phyloP scores from a whole-genome alignment of 2,329 filamentous ascomycete species.

The Arthrobotrys sphaeroides region DNA sequence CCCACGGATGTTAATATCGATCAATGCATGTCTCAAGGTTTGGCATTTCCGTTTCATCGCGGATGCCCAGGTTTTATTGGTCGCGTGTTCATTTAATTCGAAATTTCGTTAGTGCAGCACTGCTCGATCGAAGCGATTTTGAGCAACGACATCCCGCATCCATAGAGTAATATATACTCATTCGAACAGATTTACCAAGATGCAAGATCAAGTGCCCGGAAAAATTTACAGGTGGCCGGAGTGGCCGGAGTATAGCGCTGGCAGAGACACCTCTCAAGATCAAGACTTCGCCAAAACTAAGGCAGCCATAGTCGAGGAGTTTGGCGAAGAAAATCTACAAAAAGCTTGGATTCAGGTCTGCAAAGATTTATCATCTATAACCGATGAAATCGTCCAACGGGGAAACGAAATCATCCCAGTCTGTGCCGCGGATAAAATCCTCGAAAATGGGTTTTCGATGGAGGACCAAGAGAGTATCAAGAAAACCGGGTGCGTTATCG shows the following conservation, averaged over 20 bases:
- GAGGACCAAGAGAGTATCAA: slow-evolving; percentile 58
- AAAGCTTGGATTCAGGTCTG: slow-evolving; percentile 62
- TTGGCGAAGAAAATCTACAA: slow-evolving; percentile 60
- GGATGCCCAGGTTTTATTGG: too few relatives aligned
- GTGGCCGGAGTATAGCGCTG: slow-evolving; percentile 57
- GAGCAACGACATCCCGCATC: too few relatives aligned
- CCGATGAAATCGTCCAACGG: slow-evolving; percentile 60
- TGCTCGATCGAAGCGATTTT: too few relatives aligned
- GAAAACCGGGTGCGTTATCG: slow-evolving; percentile 58
- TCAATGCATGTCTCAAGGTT: too few relatives aligned
- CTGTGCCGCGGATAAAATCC: slow-evolving; percentile 58
- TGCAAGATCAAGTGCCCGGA: too few relatives aligned
- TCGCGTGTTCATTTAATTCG: not conserved
- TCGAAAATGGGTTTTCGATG: slow-evolving; percentile 54
- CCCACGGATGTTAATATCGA: not conserved
- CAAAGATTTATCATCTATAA: slow-evolving; percentile 60
- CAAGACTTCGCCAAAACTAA: slow-evolving; percentile 59
- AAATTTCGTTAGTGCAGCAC: too few relatives aligned
- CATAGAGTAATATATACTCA: too few relatives aligned
- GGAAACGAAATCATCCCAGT: slow-evolving; percentile 60
- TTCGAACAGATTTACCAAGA: slow-evolving; percentile 6
- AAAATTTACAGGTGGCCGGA: slow-evolving; percentile 56
- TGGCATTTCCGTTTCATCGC: too few relatives aligned
- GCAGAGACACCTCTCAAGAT: slow-evolving; percentile 54
- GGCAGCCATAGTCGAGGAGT: slow-evolving; percentile 60